These are phyloP conservation scores for Bretschneidera sinensis DNA, from an alignment of 345 rosid genomes.

Conservation along the genomic window DNA sequence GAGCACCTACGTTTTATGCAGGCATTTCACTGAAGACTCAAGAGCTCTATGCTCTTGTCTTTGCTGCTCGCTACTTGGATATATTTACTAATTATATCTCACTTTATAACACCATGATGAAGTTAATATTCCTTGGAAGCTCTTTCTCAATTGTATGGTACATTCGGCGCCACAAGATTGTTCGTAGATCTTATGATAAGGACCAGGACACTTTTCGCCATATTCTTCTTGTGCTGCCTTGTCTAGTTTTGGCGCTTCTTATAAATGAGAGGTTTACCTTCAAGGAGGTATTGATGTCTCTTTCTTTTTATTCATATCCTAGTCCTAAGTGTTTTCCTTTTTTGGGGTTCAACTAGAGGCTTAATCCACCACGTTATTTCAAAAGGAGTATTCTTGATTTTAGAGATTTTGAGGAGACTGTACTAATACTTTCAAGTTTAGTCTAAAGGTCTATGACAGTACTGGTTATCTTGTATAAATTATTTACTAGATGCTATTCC, in stretches of 20 bases:
- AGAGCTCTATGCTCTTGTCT: conserved; percentile 75
- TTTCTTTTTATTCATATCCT: conserved; percentile 1
- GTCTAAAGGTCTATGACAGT: no score
- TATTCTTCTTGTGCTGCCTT: conserved; percentile 52
- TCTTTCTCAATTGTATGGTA: conserved; percentile 45
- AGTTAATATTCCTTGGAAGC: conserved; percentile 41
- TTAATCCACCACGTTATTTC: no score
- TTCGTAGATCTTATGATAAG: conserved; percentile 40
- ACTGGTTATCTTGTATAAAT: no score
- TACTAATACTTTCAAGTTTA: no score
- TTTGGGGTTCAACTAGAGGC: no score
- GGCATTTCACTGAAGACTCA: conserved; percentile 86
- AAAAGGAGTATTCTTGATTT: no score
- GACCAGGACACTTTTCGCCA: conserved; percentile 66
- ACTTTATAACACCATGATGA: conserved; percentile 56
- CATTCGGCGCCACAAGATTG: conserved; percentile 46
- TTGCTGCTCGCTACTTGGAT: no score
- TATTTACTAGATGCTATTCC: no score
- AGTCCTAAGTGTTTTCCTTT: no score
- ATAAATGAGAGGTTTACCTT: conserved; percentile 57
- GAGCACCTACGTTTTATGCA: conserved; percentile 28
- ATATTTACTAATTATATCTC: conserved; percentile 50
- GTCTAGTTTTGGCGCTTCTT: conserved; percentile 59
- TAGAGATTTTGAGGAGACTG: no score
- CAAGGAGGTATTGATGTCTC: conserved; percentile 54